These are phyloP conservation scores for Candida pseudoviswanathii DNA, from an alignment of 1,139 yeast species.

Conservation along the genomic window DNA sequence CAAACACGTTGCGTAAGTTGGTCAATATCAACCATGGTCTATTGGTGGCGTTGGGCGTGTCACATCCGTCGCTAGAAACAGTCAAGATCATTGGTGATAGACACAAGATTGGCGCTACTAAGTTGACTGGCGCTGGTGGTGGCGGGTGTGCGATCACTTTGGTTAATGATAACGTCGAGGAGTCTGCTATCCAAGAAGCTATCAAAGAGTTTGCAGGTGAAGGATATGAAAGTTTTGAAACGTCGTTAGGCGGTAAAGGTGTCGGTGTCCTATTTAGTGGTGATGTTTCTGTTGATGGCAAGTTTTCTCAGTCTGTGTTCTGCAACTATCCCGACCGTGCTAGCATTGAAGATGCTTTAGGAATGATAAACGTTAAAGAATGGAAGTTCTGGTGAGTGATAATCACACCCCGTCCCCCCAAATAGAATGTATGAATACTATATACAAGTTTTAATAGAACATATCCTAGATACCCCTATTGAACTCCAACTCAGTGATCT, in stretches of 20 bases:
- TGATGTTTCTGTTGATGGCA: constrained; percentile 18
- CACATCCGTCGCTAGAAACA: constrained; percentile 84
- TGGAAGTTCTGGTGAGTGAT: constrained; percentile 65
- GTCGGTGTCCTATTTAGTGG: constrained; percentile 54
- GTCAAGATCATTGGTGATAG: constrained; percentile 66
- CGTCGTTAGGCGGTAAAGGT: constrained; percentile 88
- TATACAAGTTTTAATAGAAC: background rate
- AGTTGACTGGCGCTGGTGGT: constrained; percentile 98
- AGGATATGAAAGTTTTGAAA: constrained; percentile 79
- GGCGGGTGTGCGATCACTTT: constrained; percentile 98
- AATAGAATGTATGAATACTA: constrained; percentile 2
- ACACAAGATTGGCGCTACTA: constrained; percentile 76
- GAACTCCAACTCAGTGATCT: constrained; percentile 67
- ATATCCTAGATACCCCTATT: constrained; percentile 78
- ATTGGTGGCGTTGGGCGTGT: constrained; percentile 83
- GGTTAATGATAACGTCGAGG: constrained; percentile 52
- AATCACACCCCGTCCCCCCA: background rate
- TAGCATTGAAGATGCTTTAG: constrained; percentile 50
- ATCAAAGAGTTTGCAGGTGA: constrained; percentile 40
- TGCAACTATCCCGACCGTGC: constrained; percentile 38
- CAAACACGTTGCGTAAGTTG: constrained; percentile 56
- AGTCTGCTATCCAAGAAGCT: constrained; percentile 31
- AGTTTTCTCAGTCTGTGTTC: constrained; percentile 30
- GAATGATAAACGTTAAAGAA: constrained; percentile 38
- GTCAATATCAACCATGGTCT: constrained; percentile 89